Base-by-base conservation (phyloP, 2,329 filamentous ascomycete species). In the Aspergillus flavus region DNA sequence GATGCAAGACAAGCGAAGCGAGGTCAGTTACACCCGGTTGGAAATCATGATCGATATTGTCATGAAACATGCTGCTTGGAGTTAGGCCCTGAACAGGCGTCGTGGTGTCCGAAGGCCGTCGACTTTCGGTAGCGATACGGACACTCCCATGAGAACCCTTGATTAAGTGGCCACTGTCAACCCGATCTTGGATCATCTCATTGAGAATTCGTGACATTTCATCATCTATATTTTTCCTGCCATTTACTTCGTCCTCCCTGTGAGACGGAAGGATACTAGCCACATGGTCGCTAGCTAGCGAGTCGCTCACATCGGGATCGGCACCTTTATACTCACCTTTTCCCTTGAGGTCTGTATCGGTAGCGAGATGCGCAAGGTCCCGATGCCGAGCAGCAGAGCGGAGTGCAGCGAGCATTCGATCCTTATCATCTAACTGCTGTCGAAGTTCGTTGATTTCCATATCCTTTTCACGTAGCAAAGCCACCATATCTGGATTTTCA, bases 121-220 rank as follows among this genome's bases (percentile, higher is more conserved):
- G 74, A 59, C 71, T 72, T 50, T 82, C 83, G 48, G 74, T 78
- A 6, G 84, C 82, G 41, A 91, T 75, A 56, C 88, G 86, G 57
- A 92, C 85, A 72, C 89, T 92, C 46, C 89, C 91, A 64, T 89
- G 83, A 58, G 81, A 80, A 58, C 89, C 85, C 71, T 91, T 87
- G 34, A 92, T 83, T 26, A 92, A 80, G 60, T 92, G 87, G 26
- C 91, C 92, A 58, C 84, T 88, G 70, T 95, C 91, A 59, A 96
- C 91, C 62, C 91, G 88, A 73, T 94, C 91, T 73, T 94, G 91
- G 64, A 97, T 95, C 94, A 98, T 97, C 79, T 97, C 93, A 72
- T 98, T 94, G 30, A 97, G 85, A 81, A 97, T 93, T 71, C 89
- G 88, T 69, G 92, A 96, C 89, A 97, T 94, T 78, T 97, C 94